Percentiles rank a stretch among this genome's conserved stretches.
Evolutionary conservation across 2,329 filamentous ascomycete genomes (phyloP).

Genomic region (Aureobasidium namibiae): DNA sequence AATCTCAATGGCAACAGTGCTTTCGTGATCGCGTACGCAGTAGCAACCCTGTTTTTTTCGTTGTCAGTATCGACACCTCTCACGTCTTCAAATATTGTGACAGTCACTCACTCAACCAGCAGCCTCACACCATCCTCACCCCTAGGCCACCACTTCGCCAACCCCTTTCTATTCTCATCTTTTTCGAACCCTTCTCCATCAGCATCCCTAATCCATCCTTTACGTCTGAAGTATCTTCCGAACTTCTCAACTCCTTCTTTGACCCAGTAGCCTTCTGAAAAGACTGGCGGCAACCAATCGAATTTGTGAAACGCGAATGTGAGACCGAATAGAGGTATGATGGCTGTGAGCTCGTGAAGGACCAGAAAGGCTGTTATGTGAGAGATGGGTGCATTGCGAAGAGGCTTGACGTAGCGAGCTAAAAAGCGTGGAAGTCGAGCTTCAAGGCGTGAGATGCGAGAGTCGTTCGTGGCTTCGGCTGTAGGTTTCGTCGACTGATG

Average conservation of each 20-base stretch:
- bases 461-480: neutral
- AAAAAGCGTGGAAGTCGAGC: constrained; percentile 53
- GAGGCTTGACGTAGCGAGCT: constrained; percentile 58
- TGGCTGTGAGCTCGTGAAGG: constrained; percentile 84
- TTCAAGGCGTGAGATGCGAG: constrained; percentile 28
- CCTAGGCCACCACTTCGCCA: constrained; percentile 8
- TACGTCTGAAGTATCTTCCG: constrained; percentile 66
- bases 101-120: constrained; percentile 41
- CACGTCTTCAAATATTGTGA: neutral
- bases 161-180: neutral
- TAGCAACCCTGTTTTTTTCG: constrained; percentile 50
- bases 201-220: constrained; percentile 66
- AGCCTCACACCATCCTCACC: constrained; percentile 39
- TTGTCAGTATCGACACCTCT: neutral
- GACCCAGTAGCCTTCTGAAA: constrained; percentile 45
- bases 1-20: constrained; percentile 70
- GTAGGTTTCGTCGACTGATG: neutral
- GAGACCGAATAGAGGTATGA: constrained; percentile 69
- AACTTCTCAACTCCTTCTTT: constrained; percentile 63
- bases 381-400: constrained; percentile 69
- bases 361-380: constrained; percentile 81
- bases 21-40: constrained; percentile 88
- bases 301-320: constrained; percentile 73
- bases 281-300: constrained; percentile 58
- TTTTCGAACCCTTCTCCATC: constrained; percentile 17